Evolutionary conservation across 2,329 filamentous ascomycete genomes (phyloP).

Genomic region (Ceratocystis ficicola): DNA sequence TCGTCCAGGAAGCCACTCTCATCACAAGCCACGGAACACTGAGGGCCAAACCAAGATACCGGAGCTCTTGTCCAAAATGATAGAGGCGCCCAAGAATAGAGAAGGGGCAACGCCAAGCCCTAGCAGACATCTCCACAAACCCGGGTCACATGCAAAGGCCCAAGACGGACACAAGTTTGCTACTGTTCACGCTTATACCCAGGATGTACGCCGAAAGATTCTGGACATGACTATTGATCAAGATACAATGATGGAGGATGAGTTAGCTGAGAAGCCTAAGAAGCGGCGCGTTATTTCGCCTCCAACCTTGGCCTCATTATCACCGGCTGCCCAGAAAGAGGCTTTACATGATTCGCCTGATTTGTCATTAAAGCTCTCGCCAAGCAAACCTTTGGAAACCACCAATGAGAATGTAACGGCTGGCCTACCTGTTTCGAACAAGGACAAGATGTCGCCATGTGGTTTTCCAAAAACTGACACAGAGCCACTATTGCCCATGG

Average conservation of each 20-base stretch:
- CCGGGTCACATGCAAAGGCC: background rate
- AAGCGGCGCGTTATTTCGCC: slow-evolving; percentile 11
- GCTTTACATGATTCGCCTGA: background rate
- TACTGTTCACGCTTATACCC: background rate
- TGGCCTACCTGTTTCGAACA: background rate
- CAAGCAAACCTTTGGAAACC: background rate
- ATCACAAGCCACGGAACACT: background rate
- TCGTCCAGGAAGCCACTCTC: background rate
- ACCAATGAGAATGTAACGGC: background rate
- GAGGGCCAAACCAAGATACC: background rate
- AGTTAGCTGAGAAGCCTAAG: slow-evolving; percentile 7
- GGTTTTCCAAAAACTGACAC: background rate
- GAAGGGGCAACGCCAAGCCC: background rate
- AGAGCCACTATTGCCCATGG: background rate
- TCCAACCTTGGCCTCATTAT: background rate
- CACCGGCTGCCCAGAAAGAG: background rate
- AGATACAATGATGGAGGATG: slow-evolving; percentile 1
- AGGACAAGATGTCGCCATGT: background rate
- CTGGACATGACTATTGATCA: background rate
- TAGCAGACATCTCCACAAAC: background rate
- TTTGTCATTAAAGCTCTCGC: background rate
- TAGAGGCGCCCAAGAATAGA: background rate
- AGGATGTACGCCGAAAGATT: background rate
- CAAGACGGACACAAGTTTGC: background rate
- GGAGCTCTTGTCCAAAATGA: background rate